Evolutionary conservation across 441 rosid species (phyloP), one percentile per base, ranked within the genome.

Genomic region (Oxalis stricta): DNA sequence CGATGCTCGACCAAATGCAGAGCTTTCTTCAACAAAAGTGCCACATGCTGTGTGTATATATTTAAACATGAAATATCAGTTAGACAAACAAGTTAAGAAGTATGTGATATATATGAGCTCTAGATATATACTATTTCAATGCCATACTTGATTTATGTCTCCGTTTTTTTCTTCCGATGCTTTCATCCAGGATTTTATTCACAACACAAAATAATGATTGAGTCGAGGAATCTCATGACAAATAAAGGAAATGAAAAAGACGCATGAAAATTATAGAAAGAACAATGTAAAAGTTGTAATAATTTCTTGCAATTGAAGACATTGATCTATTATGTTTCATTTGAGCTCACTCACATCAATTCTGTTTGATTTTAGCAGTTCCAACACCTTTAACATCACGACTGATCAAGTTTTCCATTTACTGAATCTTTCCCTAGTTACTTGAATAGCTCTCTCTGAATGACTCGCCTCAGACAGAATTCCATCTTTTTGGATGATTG

Each of bases 291-390:
- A 53, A 35, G 32, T 18, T 20, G 48, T 18, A 47, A n/a, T n/a
- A n/a, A n/a, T n/a, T n/a, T n/a, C n/a, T n/a, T n/a, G n/a, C n/a
- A n/a, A n/a, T n/a, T n/a, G n/a, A n/a, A n/a, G n/a, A n/a, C n/a
- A n/a, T n/a, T n/a, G n/a, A n/a, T n/a, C n/a, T n/a, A n/a, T n/a
- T n/a, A n/a, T n/a, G n/a, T n/a, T n/a, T n/a, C n/a, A n/a, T n/a
- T n/a, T n/a, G n/a, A n/a, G n/a, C n/a, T n/a, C n/a, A n/a, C 66
- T 62, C 72, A 82, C 99, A 56, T 77, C 92, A 38, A 92, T 57
- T 52, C 73, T 69, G 50, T 71, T 76, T 14, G 88, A 79, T 62
- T 73, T 84, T 63, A 78, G 63, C 63, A 79, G 61, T 43, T 86
- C 96, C 24, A 71, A 64, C 55, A 77, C 69, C 48, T 68, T n/a